These are phyloP conservation scores for Moesziomyces sp. DNA, from an alignment of 1,284 basidiomycete genomes.

Conservation along the genomic window DNA sequence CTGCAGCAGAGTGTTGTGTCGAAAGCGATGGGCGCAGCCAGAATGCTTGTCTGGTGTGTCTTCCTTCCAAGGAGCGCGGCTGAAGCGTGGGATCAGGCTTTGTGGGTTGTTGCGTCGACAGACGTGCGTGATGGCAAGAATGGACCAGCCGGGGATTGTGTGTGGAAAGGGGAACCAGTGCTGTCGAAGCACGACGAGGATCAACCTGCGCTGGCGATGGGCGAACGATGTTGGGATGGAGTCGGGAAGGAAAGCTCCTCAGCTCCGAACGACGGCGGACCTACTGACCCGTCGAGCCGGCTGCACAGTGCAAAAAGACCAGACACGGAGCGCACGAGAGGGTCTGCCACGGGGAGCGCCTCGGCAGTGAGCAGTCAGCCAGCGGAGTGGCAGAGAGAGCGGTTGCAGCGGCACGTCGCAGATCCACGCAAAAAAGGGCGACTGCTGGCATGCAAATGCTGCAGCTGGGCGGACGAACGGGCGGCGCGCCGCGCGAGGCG, in stretches of 20 bases:
- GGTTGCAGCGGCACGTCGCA: constrained; percentile 16
- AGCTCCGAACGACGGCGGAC: neutral
- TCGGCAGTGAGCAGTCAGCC: no score
- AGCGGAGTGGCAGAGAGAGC: constrained; percentile 2
- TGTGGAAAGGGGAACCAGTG: constrained; percentile 15
- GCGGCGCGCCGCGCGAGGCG: no score
- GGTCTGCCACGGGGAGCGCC: no score
- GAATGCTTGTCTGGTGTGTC: no score
- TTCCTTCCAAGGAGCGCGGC: no score
- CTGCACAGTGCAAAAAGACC: neutral
- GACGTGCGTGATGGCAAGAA: neutral
- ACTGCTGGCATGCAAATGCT: no score
- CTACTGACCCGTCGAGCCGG: no score
- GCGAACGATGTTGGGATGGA: constrained; percentile 4
- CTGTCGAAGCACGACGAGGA: constrained; percentile 44
- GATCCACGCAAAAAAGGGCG: constrained; percentile 11
- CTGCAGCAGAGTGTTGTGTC: no score
- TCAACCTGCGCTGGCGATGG: constrained; percentile 26
- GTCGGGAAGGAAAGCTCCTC: neutral
- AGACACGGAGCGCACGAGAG: no score
- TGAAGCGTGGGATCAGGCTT: no score
- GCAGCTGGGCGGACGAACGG: no score
- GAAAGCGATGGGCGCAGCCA: no score
- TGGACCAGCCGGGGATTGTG: constrained; percentile 4
- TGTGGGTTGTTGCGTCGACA: neutral